phyloP scores from a whole-genome alignment of 768 basidiomycete genomes.

The Suillus sp. region DNA sequence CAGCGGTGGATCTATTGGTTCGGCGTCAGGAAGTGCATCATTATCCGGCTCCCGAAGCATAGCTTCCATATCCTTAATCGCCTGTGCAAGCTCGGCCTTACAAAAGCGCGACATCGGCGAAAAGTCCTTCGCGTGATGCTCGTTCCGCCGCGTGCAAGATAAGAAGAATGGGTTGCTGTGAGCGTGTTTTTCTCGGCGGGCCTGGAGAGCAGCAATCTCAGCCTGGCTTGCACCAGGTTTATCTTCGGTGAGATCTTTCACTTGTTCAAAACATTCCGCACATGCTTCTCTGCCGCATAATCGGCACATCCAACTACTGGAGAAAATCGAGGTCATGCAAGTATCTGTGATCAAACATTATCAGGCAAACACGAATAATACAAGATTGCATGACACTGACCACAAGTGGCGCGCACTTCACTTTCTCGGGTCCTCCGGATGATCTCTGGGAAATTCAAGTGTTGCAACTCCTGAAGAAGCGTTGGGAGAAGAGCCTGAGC shows the following conservation, averaged over 20 bases:
- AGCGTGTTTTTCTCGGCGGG: conserved; percentile 58
- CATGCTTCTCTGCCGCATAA: conserved; percentile 90
- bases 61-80: conserved; percentile 69
- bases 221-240: conserved; percentile 47
- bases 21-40: conserved; percentile 26
- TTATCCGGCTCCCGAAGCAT: conserved; percentile 42
- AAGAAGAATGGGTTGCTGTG: conserved; percentile 76
- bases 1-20: conserved; percentile 33
- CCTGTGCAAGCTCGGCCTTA: conserved; percentile 58
- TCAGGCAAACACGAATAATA: conserved; percentile 13
- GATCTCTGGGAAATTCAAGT: conserved; percentile 56
- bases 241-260: conserved; percentile 63
- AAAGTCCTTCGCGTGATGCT: conserved; percentile 69
- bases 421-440: conserved; percentile 77
- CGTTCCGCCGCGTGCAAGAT: conserved; percentile 67
- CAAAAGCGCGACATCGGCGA: conserved; percentile 82
- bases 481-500: conserved; percentile 69
- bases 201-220: conserved; percentile 52
- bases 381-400: conserved; percentile 43
- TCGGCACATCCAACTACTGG: conserved; percentile 89
- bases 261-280: conserved; percentile 75
- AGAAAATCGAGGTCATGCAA: conserved; percentile 92
- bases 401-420: conserved; percentile 84
- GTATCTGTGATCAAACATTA: conserved; percentile 59
- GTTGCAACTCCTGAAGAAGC: conserved; percentile 63